phyloP scores from a whole-genome alignment of 768 basidiomycete species.

The Termitomyces sp. region DNA sequence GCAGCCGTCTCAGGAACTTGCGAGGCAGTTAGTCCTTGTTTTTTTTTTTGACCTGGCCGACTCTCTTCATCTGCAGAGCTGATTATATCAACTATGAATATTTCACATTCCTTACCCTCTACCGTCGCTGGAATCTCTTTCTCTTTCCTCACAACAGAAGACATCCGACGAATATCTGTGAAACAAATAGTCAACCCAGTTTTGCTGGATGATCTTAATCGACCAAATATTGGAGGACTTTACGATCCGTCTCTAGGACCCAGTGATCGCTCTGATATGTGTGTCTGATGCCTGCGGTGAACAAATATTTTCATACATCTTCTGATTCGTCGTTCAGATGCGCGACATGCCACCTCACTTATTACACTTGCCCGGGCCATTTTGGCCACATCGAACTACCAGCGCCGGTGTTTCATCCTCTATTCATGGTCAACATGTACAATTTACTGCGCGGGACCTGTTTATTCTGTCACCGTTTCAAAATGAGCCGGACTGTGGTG shows the following conservation, averaged over 20 bases:
- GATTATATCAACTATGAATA: conserved; percentile 62
- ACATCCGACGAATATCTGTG: conserved; percentile 92
- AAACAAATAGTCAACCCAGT: conserved; percentile 94
- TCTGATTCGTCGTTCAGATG: conserved; percentile 50
- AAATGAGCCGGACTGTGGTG: conserved; percentile 70
- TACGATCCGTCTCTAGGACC: conserved; percentile 97
- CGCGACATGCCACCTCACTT: conserved; percentile 86
- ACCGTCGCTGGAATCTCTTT: conserved; percentile 83
- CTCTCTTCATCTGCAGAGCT: neutral
- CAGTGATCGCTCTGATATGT: conserved; percentile 87
- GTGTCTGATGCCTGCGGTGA: conserved; percentile 25
- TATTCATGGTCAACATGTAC: conserved; percentile 91
- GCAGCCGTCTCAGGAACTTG: neutral
- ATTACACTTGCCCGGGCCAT: conserved; percentile 95
- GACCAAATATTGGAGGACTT: conserved; percentile 86
- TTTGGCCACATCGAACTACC: conserved; percentile 98
- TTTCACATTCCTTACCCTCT: conserved; percentile 83
- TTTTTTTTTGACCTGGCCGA: conserved; percentile 8
- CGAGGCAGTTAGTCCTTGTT: neutral
- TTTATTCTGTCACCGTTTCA: conserved; percentile 92
- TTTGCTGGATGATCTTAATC: conserved; percentile 88
- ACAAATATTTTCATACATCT: conserved; percentile 5
- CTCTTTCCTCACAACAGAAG: conserved; percentile 83
- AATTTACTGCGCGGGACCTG: conserved; percentile 84
- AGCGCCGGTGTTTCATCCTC: conserved; percentile 90